Evolutionary conservation across 805 yeast genomes (phyloP).

Genomic region (Kluyveromyces aestuarii): DNA sequence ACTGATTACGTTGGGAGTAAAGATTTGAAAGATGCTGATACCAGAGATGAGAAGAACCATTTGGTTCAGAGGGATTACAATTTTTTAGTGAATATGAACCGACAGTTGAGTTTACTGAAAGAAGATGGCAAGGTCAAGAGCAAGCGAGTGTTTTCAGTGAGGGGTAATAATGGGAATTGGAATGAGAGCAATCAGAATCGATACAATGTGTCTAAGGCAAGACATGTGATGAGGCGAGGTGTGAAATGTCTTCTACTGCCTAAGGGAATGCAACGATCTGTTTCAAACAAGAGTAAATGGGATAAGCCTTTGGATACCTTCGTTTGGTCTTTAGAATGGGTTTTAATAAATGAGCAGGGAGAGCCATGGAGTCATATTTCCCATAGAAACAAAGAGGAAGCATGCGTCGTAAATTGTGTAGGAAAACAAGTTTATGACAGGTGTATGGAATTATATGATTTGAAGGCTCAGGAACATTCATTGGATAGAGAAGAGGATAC

Average conservation of each 20-base stretch:
- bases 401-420: conserved; percentile 21
- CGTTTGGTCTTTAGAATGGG: conserved; percentile 79
- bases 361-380: conserved; percentile 30
- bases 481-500: conserved; percentile 6
- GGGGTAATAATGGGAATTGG: conserved; percentile 7
- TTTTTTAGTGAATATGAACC: conserved; percentile 50
- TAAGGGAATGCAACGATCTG: conserved; percentile 62
- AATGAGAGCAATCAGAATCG: conserved; percentile 10
- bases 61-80: conserved; percentile 76
- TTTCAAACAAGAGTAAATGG: conserved; percentile 57
- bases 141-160: conserved; percentile 30
- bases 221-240: conserved; percentile 44
- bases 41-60: conserved; percentile 31
- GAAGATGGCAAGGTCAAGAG: conserved; percentile 39
- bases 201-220: conserved; percentile 9
- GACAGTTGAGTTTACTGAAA: conserved; percentile 52
- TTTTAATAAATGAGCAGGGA: conserved; percentile 26
- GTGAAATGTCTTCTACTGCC: conserved; percentile 58
- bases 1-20: conserved; percentile 45
- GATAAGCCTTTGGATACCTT: conserved; percentile 53
- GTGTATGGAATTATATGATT: conserved; percentile 14
- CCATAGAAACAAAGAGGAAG: conserved; percentile 29
- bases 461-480: conserved; percentile 5
- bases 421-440: conserved; percentile 24
- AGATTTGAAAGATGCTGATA: conserved; percentile 32